A percentile compares a stretch with the other conserved stretches of the same genome.
Evolutionary conservation across 2,329 filamentous ascomycete genomes (phyloP).

Genomic region (Periconia sp.): DNA sequence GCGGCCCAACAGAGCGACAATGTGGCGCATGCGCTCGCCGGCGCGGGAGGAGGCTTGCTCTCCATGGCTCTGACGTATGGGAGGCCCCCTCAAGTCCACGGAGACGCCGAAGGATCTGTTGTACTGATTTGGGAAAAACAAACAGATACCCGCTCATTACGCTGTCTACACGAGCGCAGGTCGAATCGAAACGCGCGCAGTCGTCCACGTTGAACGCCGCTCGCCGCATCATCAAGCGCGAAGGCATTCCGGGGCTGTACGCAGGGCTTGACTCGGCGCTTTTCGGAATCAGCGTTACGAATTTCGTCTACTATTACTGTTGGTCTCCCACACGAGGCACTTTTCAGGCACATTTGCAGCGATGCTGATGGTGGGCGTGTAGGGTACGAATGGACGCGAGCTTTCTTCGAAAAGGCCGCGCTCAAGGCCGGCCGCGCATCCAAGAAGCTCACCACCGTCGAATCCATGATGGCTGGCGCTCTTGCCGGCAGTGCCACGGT

Average conservation of each 20-base stretch:
- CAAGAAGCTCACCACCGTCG: slow-evolving; percentile 85
- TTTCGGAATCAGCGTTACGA: slow-evolving; percentile 97
- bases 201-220: slow-evolving; percentile 84
- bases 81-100: background rate
- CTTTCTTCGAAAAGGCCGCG: slow-evolving; percentile 82
- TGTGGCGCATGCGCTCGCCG: slow-evolving; percentile 91
- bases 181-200: slow-evolving; percentile 92
- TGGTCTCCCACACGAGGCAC: slow-evolving; percentile 13
- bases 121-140: slow-evolving; percentile 13
- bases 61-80: slow-evolving; percentile 92
- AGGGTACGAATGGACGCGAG: slow-evolving; percentile 95
- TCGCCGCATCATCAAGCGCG: slow-evolving; percentile 85
- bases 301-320: slow-evolving; percentile 99
- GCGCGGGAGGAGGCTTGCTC: slow-evolving; percentile 89
- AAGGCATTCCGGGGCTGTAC: slow-evolving; percentile 88
- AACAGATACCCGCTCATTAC: slow-evolving; percentile 92
- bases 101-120: too few species aligned
- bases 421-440: slow-evolving; percentile 72
- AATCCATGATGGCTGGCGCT: slow-evolving; percentile 94
- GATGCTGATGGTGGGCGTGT: slow-evolving; percentile 4
- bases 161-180: slow-evolving; percentile 94
- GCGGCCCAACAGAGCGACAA: slow-evolving; percentile 89
- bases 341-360: too few species aligned
- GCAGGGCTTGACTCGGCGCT: slow-evolving; percentile 91
- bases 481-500: slow-evolving; percentile 94